phyloP scores from a whole-genome alignment of 2,329 filamentous ascomycete species.

The Talaromyces pinophilus region DNA sequence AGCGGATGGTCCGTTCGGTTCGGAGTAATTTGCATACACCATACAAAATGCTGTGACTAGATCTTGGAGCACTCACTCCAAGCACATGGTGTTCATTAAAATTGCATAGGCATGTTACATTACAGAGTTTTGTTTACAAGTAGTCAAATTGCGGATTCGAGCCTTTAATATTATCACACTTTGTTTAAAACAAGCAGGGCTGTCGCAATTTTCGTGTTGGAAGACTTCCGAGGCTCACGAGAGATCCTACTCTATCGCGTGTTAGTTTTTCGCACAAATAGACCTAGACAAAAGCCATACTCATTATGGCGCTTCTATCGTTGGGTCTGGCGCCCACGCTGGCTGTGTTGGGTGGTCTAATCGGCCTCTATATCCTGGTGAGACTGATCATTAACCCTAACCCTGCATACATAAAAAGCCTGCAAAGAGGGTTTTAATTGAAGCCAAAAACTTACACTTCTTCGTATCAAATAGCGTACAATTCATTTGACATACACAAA shows the following conservation, averaged over 20 bases:
- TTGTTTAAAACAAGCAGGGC: neutral
- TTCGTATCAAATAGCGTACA: neutral
- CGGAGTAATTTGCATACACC: conserved; percentile 9
- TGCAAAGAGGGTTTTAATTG: neutral
- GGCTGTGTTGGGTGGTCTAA: neutral
- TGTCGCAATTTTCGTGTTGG: neutral
- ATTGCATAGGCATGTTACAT: neutral
- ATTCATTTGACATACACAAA: conserved; percentile 8
- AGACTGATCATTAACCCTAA: neutral
- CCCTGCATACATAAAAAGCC: neutral
- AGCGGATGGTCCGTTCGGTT: conserved; percentile 15
- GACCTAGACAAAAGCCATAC: neutral
- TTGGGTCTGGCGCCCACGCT: neutral
- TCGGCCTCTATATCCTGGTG: neutral
- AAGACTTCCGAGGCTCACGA: neutral
- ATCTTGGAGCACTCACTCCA: neutral
- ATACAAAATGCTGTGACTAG: neutral
- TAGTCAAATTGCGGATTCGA: neutral
- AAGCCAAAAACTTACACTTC: neutral
- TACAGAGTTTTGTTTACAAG: neutral
- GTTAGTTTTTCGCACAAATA: neutral
- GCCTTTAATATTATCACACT: neutral
- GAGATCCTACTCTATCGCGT: neutral
- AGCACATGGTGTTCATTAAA: neutral
- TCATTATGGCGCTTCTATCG: conserved; percentile 4